phyloP scores from a whole-genome alignment of 1,284 basidiomycete genomes.

The Coriolopsis trogii region DNA sequence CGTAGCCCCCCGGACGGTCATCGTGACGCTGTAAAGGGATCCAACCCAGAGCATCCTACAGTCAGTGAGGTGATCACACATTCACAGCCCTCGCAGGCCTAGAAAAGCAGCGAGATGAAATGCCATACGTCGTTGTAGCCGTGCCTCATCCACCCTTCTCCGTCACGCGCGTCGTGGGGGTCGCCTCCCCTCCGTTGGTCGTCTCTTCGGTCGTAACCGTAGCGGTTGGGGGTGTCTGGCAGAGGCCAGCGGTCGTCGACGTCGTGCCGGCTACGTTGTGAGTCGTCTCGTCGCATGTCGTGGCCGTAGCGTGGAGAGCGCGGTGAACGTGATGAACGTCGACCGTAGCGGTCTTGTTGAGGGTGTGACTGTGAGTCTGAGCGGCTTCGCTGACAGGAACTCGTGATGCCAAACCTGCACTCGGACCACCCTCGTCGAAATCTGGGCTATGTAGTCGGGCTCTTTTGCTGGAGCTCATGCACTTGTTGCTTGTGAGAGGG shows the following conservation, averaged over 20 bases:
- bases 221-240: slow-evolving; percentile 52
- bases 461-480: slow-evolving; percentile 22
- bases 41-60: slow-evolving; percentile 41
- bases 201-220: slow-evolving; percentile 52
- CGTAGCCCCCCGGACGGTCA: slow-evolving; percentile 36
- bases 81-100: slow-evolving; percentile 52
- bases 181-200: slow-evolving; percentile 29
- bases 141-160: slow-evolving; percentile 24
- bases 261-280: slow-evolving; percentile 51
- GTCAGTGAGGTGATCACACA: slow-evolving; percentile 42
- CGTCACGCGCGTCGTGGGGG: slow-evolving; percentile 17
- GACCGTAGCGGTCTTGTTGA: slow-evolving; percentile 46
- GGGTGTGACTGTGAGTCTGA: slow-evolving; percentile 43
- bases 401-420: slow-evolving; percentile 48
- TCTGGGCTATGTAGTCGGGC: slow-evolving; percentile 38
- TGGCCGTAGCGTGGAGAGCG: slow-evolving; percentile 39
- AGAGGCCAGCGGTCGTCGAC: slow-evolving; percentile 51
- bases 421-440: slow-evolving; percentile 42
- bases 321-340: slow-evolving; percentile 45
- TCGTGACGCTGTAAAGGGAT: slow-evolving; percentile 41
- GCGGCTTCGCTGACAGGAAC: slow-evolving; percentile 43
- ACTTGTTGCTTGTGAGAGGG: slow-evolving; percentile 3
- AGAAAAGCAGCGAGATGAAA: slow-evolving; percentile 42
- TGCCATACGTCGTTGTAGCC: slow-evolving; percentile 22
- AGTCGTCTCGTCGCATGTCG: slow-evolving; percentile 51